Conservation (phyloP, 352 stramenopile species). For the Phytophthora pini region DNA sequence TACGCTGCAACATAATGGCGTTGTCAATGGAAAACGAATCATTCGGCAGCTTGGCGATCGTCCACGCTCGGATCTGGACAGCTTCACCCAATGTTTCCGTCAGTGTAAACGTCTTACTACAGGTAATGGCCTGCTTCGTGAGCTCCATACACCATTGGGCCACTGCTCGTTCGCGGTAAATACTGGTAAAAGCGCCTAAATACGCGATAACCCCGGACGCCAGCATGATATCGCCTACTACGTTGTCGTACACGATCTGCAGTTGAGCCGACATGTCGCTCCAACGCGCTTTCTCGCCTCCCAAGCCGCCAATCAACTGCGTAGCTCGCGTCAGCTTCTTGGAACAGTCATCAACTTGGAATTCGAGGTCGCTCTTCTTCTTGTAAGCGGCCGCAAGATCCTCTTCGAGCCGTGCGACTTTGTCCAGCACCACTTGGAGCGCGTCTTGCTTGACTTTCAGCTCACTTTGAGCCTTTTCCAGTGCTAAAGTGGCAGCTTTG, state of each 20-base stretch:
- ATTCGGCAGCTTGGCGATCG: conserved; percentile 95
- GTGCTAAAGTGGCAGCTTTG: conserved; percentile 86
- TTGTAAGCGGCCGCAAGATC: conserved; percentile 92
- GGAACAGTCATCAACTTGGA: conserved; percentile 93
- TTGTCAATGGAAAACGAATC: conserved; percentile 97
- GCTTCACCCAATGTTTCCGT: conserved; percentile 90
- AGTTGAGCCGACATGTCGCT: conserved; percentile 89
- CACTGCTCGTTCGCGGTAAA: conserved; percentile 92
- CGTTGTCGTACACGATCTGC: conserved; percentile 90
- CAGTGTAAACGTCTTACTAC: conserved; percentile 81
- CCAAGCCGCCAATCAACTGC: conserved; percentile 93
- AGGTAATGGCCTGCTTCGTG: conserved; percentile 76
- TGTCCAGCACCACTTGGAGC: conserved; percentile 93
- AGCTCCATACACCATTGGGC: conserved; percentile 79
- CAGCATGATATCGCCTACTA: conserved; percentile 94
- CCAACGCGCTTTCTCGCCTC: conserved; percentile 94
- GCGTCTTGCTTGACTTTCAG: conserved; percentile 92
- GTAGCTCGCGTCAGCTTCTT: conserved; percentile 93
- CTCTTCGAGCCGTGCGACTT: conserved; percentile 89
- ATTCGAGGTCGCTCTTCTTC: conserved; percentile 91
- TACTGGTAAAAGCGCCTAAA: conserved; percentile 92
- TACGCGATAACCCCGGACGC: conserved; percentile 95
- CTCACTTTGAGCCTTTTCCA: conserved; percentile 87
- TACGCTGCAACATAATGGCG: conserved; percentile 93
- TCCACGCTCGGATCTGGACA: conserved; percentile 94